Conservation (phyloP, 106 monocot species). For the Chionographis japonica region DNA sequence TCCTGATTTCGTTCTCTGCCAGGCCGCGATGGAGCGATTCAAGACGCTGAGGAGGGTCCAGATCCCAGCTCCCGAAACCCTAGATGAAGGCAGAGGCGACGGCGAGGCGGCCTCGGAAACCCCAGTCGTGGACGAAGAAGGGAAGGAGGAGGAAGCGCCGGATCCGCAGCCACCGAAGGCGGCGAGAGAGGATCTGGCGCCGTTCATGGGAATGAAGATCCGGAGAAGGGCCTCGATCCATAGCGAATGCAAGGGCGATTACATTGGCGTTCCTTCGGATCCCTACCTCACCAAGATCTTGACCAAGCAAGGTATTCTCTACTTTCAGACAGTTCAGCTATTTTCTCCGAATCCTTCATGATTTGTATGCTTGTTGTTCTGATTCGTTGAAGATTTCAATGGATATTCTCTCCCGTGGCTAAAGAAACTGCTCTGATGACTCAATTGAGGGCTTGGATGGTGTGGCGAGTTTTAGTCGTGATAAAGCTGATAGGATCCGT, state of each 20-base stretch:
- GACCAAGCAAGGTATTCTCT: constrained; percentile 51
- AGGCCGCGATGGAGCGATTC: constrained; percentile 31
- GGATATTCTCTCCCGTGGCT: no score
- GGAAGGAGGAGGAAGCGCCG: background rate
- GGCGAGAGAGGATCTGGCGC: constrained; percentile 11
- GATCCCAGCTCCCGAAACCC: constrained; percentile 7
- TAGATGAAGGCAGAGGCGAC: constrained; percentile 1
- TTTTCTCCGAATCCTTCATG: no score
- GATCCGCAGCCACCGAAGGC: background rate
- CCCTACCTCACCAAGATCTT: constrained; percentile 53
- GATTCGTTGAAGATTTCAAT: no score
- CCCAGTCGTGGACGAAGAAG: background rate
- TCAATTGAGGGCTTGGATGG: no score
- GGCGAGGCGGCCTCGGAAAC: constrained; percentile 6
- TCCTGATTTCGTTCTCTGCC: no score
- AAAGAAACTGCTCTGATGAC: background rate
- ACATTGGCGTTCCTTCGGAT: constrained; percentile 55
- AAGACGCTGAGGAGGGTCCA: constrained; percentile 21
- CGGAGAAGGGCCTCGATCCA: constrained; percentile 34
- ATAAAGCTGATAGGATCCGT: no score
- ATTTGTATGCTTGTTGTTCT: no score
- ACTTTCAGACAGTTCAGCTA: no score
- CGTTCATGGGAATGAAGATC: constrained; percentile 54
- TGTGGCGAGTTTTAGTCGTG: no score
- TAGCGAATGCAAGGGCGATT: constrained; percentile 50